Evolutionary conservation across 495 filamentous ascomycete genomes (phyloP), one percentile per base, ranked within the genome.

Genomic region (Penicillium salamii): DNA sequence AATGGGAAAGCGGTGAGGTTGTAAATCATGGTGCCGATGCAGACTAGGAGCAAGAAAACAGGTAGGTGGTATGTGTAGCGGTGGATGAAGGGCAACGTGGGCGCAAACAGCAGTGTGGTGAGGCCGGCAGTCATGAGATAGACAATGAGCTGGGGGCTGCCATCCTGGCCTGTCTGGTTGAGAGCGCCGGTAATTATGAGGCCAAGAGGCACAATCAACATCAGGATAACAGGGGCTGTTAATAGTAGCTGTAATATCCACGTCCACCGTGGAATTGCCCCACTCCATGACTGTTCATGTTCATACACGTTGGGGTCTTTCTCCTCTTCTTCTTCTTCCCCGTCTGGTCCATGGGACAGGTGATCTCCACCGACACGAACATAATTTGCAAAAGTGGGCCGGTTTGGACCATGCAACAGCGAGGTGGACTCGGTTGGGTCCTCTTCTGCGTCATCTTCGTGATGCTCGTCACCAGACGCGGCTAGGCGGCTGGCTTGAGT

Each of bases 1-100:
- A 97, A 97, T 1, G 93, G 93, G 67, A 96, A 96, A 5, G 88
- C 91, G 18, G 76, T 68, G 9, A 96, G 80, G 62, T 93, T 96
- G 74, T 95, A 97, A 57, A 92, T 81, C 24, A 91, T 65, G 11
- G 91, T 96, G 21, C 78, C 88, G 33, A 81, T 52, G 50, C 90
- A 88, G 23, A 97, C 71, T 7, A 85, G 63, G 38, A 95, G 75
- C 17, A 96, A 61, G 54, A 92, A 82, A 0, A 84, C 63, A 3
- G 93, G 91, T 28, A 97, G 72, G 50, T 95, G 89, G 57, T 87
- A 86, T 9, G 84, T 89, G 55, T 89, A 82, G 24, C 92, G 86
- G 65, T 97, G 92, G 17, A 95, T 78, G 57, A 91, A 96, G 0
- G 93, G 93, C 0, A 83, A 76, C 12, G 88, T 69, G 0, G 93